Conservation (phyloP, 306 rosid species). For the Crataegus laevigata region DNA sequence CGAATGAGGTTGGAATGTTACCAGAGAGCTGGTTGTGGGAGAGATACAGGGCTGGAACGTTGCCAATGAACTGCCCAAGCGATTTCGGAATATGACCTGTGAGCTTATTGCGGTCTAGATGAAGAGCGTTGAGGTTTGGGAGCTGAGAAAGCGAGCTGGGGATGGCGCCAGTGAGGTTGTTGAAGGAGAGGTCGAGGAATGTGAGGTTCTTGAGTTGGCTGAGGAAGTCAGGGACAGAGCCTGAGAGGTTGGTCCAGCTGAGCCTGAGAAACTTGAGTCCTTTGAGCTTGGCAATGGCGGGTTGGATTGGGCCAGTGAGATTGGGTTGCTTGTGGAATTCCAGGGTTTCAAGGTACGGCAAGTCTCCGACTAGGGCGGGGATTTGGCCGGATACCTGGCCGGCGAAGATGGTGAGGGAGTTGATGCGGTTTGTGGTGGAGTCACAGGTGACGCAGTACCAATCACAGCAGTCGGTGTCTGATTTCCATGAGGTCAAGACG, state of each 20-base stretch:
- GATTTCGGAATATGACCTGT: slow-evolving; percentile 34
- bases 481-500: slow-evolving; percentile 50
- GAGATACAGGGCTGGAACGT: slow-evolving; percentile 14
- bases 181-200: slow-evolving; percentile 40
- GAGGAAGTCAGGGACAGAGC: slow-evolving; percentile 56
- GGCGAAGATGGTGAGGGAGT: slow-evolving; percentile 33
- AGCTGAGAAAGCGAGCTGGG: slow-evolving; percentile 56
- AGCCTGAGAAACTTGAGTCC: slow-evolving; percentile 36
- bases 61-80: slow-evolving; percentile 24
- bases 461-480: slow-evolving; percentile 50
- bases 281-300: slow-evolving; percentile 48
- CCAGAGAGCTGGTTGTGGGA: slow-evolving; percentile 53
- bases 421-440: slow-evolving; percentile 51
- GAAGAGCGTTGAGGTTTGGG: slow-evolving; percentile 16
- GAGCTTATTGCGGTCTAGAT: slow-evolving; percentile 37
- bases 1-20: slow-evolving; percentile 43
- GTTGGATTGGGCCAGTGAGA: slow-evolving; percentile 54
- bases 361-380: slow-evolving; percentile 60
- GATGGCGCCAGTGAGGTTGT: slow-evolving; percentile 44
- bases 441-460: slow-evolving; percentile 63
- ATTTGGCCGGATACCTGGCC: slow-evolving; percentile 41
- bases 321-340: slow-evolving; percentile 50
- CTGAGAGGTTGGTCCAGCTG: slow-evolving; percentile 47
- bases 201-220: slow-evolving; percentile 41
- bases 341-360: slow-evolving; percentile 47